Evolutionary conservation across 1,284 basidiomycete genomes (phyloP), one percentile per base, ranked within the genome.

Genomic region (Melampsora larici-populina): DNA sequence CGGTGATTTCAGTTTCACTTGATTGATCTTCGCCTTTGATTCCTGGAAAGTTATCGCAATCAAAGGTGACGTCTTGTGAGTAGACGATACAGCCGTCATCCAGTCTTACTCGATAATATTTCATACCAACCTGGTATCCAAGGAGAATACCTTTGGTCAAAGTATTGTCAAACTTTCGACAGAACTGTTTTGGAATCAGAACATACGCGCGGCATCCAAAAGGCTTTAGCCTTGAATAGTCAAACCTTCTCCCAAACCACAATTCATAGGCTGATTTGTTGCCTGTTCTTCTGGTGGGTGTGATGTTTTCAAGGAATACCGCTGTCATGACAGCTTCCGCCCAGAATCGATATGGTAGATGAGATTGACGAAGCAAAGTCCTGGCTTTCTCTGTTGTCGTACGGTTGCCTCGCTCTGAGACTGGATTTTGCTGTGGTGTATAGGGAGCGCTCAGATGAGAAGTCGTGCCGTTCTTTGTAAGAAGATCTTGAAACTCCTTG

Each of bases 101-200:
- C 9, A 65, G 36, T 36, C 63, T 24, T 18, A 76, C 43, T 26
- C 65, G 65, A 62, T 63, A 76, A 36, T 68, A 67, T 46, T 76
- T 46, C 49, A 8, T 48, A 18, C 60, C 60, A 21, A 43, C 13
- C 26, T 62, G 29, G 29, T 63, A 72, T 1, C 70, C 70, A 11
- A 72, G 15, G 11, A 72, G 40, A 24, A 72, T 18, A 13, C 70
- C 55, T 63, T 43, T 62, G 40, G n/a, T 26, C 5, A 58, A 60
- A 7, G 70, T 72, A 4, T 43, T 24, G 1, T 26, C 21, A n/a
- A n/a, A n/a, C n/a, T n/a, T n/a, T n/a, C n/a, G n/a, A n/a, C n/a
- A n/a, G n/a, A n/a, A n/a, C n/a, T n/a, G 1, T 5, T 33, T 17
- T n/a, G 21, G 17, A 51, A 63, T 1, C 70, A 49, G n/a, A n/a